Evolutionary conservation across 1,139 yeast species (phyloP), one percentile per base, ranked within the genome.

Genomic region (Taiozyma sp.): DNA sequence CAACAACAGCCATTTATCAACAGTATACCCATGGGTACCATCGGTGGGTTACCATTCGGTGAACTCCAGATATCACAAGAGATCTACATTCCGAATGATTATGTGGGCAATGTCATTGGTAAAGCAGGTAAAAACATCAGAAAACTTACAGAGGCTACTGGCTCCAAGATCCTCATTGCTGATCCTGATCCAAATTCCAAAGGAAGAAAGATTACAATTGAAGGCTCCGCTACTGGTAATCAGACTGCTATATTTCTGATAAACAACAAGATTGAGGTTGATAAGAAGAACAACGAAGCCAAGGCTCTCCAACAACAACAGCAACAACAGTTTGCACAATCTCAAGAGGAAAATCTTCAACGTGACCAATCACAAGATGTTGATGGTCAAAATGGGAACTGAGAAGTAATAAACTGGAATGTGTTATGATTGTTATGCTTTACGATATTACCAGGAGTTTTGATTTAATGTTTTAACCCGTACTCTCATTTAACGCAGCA

Each of bases 41-140:
- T 40, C 10, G 47, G 49, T 13, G 48, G 45, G 29, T 30, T 24
- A 10, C 16, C 28, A 24, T n/a, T 42, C 4, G 43, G 43, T 9
- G 51, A 42, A 11, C 46, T 48, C 19, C 47, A 39, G n/a, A 42
- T 53, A 5, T 24, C 55, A 53, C 90, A 87, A 66, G 91, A 86
- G 55, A 72, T 88, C 3, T 83, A 71, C 58, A 89, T 89, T 44
- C 91, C 95, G 40, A 85, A 86, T 62, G 78, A 79, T 45, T 84
- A 76, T 66, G 91, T 88, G 46, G 97, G 97, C 0, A 81, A 88
- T 40, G 85, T 89, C 22, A 89, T 89, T 57, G 97, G 97, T 8
- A 87, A 84, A 68, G 89, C 89, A 41, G 97, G 97, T 28, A 81
- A 83, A 62, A 87, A 84, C 61, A 85, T 89, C 53, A 87, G 84